phyloP scores from a whole-genome alignment of 306 rosid genomes.

The Amphicarpaea edgeworthii region DNA sequence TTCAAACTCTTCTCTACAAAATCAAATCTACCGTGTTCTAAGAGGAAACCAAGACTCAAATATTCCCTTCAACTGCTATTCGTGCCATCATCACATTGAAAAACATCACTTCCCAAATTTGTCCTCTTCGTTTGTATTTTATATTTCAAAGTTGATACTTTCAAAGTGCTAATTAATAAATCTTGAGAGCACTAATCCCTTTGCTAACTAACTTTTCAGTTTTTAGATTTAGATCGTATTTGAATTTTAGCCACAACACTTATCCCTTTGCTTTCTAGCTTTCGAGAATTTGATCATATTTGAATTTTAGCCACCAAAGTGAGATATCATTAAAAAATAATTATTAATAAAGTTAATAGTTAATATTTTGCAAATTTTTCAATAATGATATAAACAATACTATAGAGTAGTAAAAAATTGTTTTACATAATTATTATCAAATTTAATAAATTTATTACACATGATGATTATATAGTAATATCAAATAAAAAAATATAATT shows the following conservation, averaged over 20 bases:
- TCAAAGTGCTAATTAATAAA: not conserved
- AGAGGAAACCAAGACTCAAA: not conserved
- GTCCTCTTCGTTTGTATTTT: not conserved
- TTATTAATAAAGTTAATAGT: too few relatives aligned
- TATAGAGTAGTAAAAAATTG: too few relatives aligned
- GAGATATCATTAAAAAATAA: too few relatives aligned
- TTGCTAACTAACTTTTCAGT: not conserved
- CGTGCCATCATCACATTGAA: slow-evolving; percentile 4
- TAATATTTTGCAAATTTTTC: too few relatives aligned
- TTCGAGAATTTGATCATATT: not conserved
- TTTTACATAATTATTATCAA: too few relatives aligned
- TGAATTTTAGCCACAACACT: not conserved
- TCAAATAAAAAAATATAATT: too few relatives aligned
- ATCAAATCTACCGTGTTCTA: slow-evolving; percentile 19
- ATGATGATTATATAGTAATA: too few relatives aligned
- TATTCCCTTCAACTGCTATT: not conserved
- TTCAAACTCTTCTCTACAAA: slow-evolving; percentile 39
- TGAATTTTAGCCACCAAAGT: not conserved
- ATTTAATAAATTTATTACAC: too few relatives aligned
- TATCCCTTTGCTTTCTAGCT: not conserved
- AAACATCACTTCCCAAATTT: not conserved
- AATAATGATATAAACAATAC: too few relatives aligned
- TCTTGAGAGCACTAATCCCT: not conserved
- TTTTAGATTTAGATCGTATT: not conserved
- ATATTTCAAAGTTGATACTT: not conserved